These are phyloP conservation scores for Silene noctiflora DNA, from an alignment of 179 eudicot species.

Conservation along the genomic window DNA sequence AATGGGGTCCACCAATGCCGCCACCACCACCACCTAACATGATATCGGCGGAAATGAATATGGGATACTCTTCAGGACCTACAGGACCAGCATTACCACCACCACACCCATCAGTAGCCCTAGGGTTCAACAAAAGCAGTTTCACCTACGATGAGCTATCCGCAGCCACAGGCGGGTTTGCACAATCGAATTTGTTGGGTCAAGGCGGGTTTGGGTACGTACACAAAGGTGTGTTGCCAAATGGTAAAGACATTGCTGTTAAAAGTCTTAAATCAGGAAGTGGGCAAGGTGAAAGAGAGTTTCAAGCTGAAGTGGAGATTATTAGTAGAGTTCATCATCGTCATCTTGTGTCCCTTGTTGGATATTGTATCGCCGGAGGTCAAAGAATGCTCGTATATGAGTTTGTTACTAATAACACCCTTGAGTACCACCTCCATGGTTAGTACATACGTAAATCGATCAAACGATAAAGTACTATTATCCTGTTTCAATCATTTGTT, in stretches of 20 bases:
- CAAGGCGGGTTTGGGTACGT: conserved; percentile 75
- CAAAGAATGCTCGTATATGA: conserved; percentile 70
- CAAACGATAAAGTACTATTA: too few relatives aligned
- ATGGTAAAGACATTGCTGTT: conserved; percentile 62
- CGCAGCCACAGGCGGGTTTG: conserved; percentile 50
- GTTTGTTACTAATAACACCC: conserved; percentile 51
- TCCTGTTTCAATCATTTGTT: too few relatives aligned
- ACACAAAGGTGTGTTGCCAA: conserved; percentile 57
- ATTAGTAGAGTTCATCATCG: conserved; percentile 70
- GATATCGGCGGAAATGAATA: conserved; percentile 35
- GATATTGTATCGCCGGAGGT: conserved; percentile 55
- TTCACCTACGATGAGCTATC: conserved; percentile 54
- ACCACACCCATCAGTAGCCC: conserved; percentile 45
- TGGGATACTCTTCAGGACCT: conserved; percentile 33
- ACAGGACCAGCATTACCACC: conserved; percentile 34
- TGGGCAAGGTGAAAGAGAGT: conserved; percentile 68
- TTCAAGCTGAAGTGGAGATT: conserved; percentile 64
- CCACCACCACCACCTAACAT: conserved; percentile 53
- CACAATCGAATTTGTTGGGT: conserved; percentile 41
- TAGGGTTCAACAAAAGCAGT: conserved; percentile 47
- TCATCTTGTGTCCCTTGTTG: conserved; percentile 66
- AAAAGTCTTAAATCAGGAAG: conserved; percentile 59
- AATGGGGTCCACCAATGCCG: conserved; percentile 31
- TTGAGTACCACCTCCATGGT: conserved; percentile 71
- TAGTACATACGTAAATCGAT: neutral